phyloP scores from a whole-genome alignment of 1,284 basidiomycete genomes.

The Sparassis latifolia region DNA sequence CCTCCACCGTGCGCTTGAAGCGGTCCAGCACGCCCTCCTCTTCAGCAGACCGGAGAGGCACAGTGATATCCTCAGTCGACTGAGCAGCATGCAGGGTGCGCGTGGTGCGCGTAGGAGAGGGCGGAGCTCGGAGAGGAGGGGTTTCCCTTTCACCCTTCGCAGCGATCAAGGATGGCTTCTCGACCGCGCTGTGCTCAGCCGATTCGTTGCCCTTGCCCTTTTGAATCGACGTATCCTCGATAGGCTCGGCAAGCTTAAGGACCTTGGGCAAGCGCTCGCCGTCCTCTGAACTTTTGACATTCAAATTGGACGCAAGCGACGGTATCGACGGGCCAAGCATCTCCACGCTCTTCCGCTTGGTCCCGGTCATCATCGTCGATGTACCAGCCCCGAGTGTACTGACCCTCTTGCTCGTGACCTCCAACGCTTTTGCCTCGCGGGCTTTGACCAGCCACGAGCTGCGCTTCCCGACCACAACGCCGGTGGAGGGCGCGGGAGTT shows the following conservation, averaged over 20 bases:
- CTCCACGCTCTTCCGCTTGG: constrained; percentile 66
- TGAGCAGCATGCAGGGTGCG: background rate
- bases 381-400: constrained; percentile 16
- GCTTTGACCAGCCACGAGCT: constrained; percentile 76
- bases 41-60: constrained; percentile 10
- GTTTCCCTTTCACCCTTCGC: background rate
- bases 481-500: constrained; percentile 23
- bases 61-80: constrained; percentile 10
- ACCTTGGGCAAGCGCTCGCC: constrained; percentile 41
- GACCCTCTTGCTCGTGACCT: constrained; percentile 40
- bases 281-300: background rate
- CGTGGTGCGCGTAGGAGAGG: background rate
- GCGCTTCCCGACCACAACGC: constrained; percentile 48
- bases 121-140: background rate
- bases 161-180: background rate
- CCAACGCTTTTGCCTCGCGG: constrained; percentile 66
- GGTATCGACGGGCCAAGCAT: constrained; percentile 25
- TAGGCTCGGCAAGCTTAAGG: constrained; percentile 30
- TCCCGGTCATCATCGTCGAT: constrained; percentile 4
- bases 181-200: background rate
- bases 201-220: constrained; percentile 12
- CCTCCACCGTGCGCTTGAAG: constrained; percentile 64
- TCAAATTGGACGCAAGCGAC: background rate
- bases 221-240: constrained; percentile 3
- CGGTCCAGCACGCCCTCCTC: constrained; percentile 50